These are phyloP conservation scores for Trichoderma sp. DNA, from an alignment of 2,329 filamentous ascomycete genomes.

Conservation along the genomic window DNA sequence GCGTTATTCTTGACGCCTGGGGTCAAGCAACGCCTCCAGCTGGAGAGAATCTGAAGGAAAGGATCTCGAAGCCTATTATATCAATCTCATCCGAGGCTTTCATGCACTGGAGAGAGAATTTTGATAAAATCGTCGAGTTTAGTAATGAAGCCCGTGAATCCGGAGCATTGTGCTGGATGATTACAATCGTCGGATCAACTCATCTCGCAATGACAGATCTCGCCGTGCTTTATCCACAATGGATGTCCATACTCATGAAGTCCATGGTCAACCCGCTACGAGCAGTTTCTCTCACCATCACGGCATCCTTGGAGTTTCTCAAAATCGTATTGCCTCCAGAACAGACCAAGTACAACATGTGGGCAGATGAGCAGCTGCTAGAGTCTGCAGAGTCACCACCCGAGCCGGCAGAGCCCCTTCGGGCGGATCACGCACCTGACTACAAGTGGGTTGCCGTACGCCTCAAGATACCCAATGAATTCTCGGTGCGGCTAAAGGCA, in stretches of 20 bases:
- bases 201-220: constrained; percentile 67
- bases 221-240: constrained; percentile 58
- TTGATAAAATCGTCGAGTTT: constrained; percentile 53
- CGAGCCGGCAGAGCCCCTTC: constrained; percentile 43
- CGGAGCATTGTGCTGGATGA: constrained; percentile 47
- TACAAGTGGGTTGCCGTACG: constrained; percentile 57
- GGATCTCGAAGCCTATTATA: constrained; percentile 53
- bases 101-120: constrained; percentile 67
- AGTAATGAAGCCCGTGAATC: constrained; percentile 53
- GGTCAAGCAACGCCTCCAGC: constrained; percentile 47
- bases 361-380: constrained; percentile 53
- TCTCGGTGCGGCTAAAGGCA: constrained; percentile 46
- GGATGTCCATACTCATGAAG: constrained; percentile 58
- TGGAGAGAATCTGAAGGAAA: constrained; percentile 43
- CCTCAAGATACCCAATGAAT: constrained; percentile 57
- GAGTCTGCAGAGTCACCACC: constrained; percentile 37
- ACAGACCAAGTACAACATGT: constrained; percentile 47
- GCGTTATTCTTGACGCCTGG: constrained; percentile 66
- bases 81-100: constrained; percentile 66
- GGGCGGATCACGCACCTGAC: constrained; percentile 51
- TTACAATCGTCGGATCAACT: constrained; percentile 56
- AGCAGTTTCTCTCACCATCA: constrained; percentile 61
- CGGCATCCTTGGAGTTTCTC: constrained; percentile 61
- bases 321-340: constrained; percentile 47
- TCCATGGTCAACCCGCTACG: constrained; percentile 60